A percentile compares a stretch with the other conserved stretches of the same genome.
These are phyloP conservation scores for Metarhizium album DNA, from an alignment of 2,329 filamentous ascomycete species.

Conservation along the genomic window DNA sequence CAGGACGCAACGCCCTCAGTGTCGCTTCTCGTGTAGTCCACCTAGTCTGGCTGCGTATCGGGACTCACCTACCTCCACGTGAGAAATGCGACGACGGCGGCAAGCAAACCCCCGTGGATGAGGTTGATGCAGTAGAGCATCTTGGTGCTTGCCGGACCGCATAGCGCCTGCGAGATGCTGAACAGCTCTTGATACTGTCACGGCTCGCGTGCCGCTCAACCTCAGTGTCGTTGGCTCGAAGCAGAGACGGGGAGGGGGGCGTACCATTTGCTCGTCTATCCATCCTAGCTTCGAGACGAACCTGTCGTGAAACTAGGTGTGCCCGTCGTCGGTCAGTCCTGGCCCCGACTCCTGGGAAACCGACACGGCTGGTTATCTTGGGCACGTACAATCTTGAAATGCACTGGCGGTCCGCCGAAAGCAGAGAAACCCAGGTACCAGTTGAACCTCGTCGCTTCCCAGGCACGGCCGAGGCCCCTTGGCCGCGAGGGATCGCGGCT, in stretches of 20 bases:
- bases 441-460: slow-evolving; percentile 12
- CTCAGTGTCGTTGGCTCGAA: too few species aligned
- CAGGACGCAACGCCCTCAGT: slow-evolving; percentile 20
- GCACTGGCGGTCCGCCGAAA: slow-evolving; percentile 58
- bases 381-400: slow-evolving; percentile 49
- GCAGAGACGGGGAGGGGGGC: not conserved
- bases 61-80: slow-evolving; percentile 45
- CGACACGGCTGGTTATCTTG: not conserved
- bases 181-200: slow-evolving; percentile 61
- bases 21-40: slow-evolving; percentile 3
- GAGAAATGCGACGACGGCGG: slow-evolving; percentile 48
- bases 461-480: not conserved
- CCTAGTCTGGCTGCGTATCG: too few species aligned
- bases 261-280: slow-evolving; percentile 58
- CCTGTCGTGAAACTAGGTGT: slow-evolving; percentile 46
- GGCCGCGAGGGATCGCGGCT: not conserved
- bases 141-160: slow-evolving; percentile 59
- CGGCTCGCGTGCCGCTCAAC: not conserved
- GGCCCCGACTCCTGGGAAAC: not conserved
- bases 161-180: slow-evolving; percentile 55
- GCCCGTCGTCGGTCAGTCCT: not conserved
- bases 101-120: slow-evolving; percentile 47
- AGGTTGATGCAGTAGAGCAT: slow-evolving; percentile 60
- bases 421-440: slow-evolving; percentile 56
- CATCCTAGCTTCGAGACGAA: slow-evolving; percentile 52